Evolutionary conservation across 495 filamentous ascomycete genomes (phyloP), one percentile per base, ranked within the genome.

Genomic region (Neurospora sp.): DNA sequence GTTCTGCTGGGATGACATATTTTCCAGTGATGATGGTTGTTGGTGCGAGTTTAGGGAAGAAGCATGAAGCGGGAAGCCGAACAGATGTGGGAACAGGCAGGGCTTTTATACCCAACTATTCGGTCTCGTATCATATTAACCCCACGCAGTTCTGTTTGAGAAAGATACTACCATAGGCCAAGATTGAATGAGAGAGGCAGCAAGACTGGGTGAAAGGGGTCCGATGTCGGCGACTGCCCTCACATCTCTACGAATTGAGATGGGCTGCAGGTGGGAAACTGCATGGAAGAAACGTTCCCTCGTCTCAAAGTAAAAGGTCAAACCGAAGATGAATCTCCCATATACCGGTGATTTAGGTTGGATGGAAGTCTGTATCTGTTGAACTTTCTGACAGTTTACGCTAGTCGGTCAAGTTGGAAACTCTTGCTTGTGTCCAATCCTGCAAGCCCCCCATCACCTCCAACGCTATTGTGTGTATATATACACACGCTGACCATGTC

Each of bases 1-100:
- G 39, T 78, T 76, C 42, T 76, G 75, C 23, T 62, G 23, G 54
- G 79, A 69, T 12, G 79, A 74, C 82, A 84, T 84, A 31, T 35
- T 74, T 44, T 69, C 31, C 0, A 27, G 60, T 35, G 16, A 16
- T 23, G 31, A 4, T 27, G n/a, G n/a, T 71, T 71, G n/a, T 44
- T 5, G 71, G 23, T 12, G 35, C 23, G 31, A 4, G 18, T 71
- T 31, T 27, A 23, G 31, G 2, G 31, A 42, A 44, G 42, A 23
- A 31, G 12, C 20, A 40, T 11, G 38, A 31, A 71, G 69, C 1
- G 18, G 18, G 16, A 54, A 31, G 11, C 54, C 5, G 23, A 62
- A 23, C 12, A 35, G 23, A 35, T 31, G 54, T 62, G 54, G 54
- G 12, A 62, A 31, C 6, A 2, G 12, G 11, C 49, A 62, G 54